Percentiles rank a stretch among this genome's conserved stretches.
phyloP scores from a whole-genome alignment of 306 rosid genomes.

The Albizia julibrissin region DNA sequence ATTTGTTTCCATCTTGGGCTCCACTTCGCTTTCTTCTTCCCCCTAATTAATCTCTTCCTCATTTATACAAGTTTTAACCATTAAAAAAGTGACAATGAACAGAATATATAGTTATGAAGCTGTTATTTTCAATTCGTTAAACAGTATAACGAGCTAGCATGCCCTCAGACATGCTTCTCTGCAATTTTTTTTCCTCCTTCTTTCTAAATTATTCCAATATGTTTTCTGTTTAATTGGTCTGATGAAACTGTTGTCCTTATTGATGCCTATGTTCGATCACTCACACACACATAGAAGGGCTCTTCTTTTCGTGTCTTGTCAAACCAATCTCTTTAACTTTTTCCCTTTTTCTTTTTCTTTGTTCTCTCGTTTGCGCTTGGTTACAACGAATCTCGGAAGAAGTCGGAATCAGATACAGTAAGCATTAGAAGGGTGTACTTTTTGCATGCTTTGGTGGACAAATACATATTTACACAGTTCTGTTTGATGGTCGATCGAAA shows the following conservation, averaged over 20 bases:
- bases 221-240: neutral
- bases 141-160: neutral
- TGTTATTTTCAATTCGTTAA: neutral
- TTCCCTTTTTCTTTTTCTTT: neutral
- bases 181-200: neutral
- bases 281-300: neutral
- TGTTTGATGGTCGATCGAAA: neutral
- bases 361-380: neutral
- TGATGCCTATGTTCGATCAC: neutral
- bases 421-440: neutral
- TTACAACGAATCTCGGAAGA: slow-evolving; percentile 19
- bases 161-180: neutral
- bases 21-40: neutral
- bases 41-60: neutral
- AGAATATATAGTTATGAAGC: neutral
- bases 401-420: slow-evolving; percentile 16
- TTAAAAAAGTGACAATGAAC: neutral
- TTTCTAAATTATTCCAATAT: neutral
- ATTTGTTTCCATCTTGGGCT: neutral
- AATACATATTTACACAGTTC: neutral
- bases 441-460: neutral
- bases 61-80: too few relatives aligned
- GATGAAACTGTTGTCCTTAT: neutral
- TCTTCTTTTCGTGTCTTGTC: slow-evolving; percentile 32
- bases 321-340: slow-evolving; percentile 29